A percentile compares a stretch with the other conserved stretches of the same genome.
Conservation (phyloP, 768 basidiomycete genomes). For the Clitopilus hobsonii region DNA sequence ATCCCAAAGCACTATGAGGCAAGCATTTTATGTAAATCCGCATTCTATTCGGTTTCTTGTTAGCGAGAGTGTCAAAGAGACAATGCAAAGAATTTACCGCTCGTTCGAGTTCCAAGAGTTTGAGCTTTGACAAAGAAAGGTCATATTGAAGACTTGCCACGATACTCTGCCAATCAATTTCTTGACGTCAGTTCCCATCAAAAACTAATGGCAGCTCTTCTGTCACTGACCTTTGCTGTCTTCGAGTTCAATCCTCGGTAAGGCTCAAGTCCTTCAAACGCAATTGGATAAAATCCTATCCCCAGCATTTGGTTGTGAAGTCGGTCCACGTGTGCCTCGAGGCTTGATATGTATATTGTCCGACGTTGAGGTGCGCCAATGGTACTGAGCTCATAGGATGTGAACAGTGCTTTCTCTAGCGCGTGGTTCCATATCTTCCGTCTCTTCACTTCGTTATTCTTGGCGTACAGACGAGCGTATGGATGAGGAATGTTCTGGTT, state of each 20-base stretch:
- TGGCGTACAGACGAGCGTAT: slow-evolving; percentile 65
- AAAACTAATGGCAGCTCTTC: too few species aligned
- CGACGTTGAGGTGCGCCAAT: slow-evolving; percentile 66
- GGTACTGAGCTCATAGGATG: slow-evolving; percentile 57
- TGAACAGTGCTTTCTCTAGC: slow-evolving; percentile 69
- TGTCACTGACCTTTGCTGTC: slow-evolving; percentile 57
- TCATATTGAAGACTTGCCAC: slow-evolving; percentile 69
- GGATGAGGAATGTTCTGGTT: slow-evolving; percentile 45
- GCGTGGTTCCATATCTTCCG: slow-evolving; percentile 77
- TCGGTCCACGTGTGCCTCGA: slow-evolving; percentile 68
- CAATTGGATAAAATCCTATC: slow-evolving; percentile 52
- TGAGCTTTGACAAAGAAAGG: slow-evolving; percentile 50
- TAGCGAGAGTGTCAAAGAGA: neutral
- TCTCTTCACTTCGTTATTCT: slow-evolving; percentile 59
- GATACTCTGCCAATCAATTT: slow-evolving; percentile 49
- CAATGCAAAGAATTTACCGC: slow-evolving; percentile 40
- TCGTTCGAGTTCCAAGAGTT: slow-evolving; percentile 64
- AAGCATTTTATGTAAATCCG: neutral
- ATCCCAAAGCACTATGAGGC: too few species aligned
- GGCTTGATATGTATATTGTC: slow-evolving; percentile 64
- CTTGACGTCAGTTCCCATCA: too few species aligned
- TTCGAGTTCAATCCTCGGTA: slow-evolving; percentile 73
- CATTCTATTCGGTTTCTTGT: neutral
- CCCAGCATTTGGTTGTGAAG: slow-evolving; percentile 55
- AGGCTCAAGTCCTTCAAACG: slow-evolving; percentile 49